Percentiles rank a stretch among this genome's conserved stretches.
phyloP scores from a whole-genome alignment of 352 stramenopile genomes.

The Phytophthora lateralis region DNA sequence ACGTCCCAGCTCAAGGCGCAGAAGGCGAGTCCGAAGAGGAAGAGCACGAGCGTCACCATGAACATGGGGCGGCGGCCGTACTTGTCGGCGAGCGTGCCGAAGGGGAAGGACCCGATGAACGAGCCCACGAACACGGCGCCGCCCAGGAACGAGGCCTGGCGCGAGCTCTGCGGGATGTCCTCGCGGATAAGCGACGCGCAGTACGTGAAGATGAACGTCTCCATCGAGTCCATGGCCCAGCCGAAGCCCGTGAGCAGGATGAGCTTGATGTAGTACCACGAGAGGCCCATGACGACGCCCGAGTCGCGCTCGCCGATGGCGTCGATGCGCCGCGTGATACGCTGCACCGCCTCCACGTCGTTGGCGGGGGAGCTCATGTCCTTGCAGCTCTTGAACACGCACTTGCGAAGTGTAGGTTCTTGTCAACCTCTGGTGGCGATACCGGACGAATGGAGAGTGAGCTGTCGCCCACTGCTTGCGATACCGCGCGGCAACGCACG shows the following conservation, averaged over 20 bases:
- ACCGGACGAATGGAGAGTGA: conserved; percentile 30
- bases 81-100: conserved; percentile 65
- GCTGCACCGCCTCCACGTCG: conserved; percentile 59
- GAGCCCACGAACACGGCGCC: conserved; percentile 68
- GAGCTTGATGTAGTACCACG: conserved; percentile 72
- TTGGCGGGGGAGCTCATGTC: conserved; percentile 19
- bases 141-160: conserved; percentile 48
- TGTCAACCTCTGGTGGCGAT: conserved; percentile 28
- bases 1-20: conserved; percentile 59
- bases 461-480: conserved; percentile 23
- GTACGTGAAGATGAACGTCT: conserved; percentile 78
- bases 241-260: conserved; percentile 68
- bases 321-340: conserved; percentile 73
- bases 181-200: conserved; percentile 40
- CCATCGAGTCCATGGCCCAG: conserved; percentile 82
- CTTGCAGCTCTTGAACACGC: conserved; percentile 7
- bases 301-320: conserved; percentile 57
- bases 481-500: conserved; percentile 9
- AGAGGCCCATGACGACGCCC: conserved; percentile 59
- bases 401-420: conserved; percentile 22
- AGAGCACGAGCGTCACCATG: conserved; percentile 71
- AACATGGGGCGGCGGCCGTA: conserved; percentile 71
- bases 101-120: conserved; percentile 64
- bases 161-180: conserved; percentile 49
- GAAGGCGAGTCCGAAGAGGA: conserved; percentile 51